Evolutionary conservation across 352 stramenopile species (phyloP), one percentile per base, ranked within the genome.

Genomic region (Phytophthora crassamura): DNA sequence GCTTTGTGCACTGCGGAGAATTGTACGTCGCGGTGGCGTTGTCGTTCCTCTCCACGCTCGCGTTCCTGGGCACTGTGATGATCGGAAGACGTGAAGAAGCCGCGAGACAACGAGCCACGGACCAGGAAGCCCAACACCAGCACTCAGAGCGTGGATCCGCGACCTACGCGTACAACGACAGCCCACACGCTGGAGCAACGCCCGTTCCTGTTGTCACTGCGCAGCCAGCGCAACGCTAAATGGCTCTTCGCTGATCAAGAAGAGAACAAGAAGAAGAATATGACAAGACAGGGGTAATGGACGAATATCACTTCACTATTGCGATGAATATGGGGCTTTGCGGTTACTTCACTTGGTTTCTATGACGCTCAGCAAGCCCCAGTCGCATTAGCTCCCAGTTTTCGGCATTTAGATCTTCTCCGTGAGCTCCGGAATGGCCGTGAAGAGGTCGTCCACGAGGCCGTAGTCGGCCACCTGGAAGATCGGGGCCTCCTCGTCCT

Each of bases 401-500:
- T 30, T 7, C 42, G n/a, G n/a, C n/a, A 35, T 79, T 84, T 86
- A 99, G 66, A 99, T 76, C 82, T 99, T 99, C 64, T 98, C 86
- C 6, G 95, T 98, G 59, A 99, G 80, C 77, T 99, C 97, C 3
- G 98, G 98, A 35, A 99, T 91, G 53, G 85, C 94, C 28, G 91
- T 91, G 80, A 99, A 99, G 42, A 99, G 86, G 82, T 99, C 98
- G 38, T 80, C 96, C n/a, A 99, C 94, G 16, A 99, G 82, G 32
- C 97, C 98, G 79, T 99, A 99, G 89, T 99, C 98, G 25, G 97
- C 92, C 33, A 99, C 97, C 73, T 98, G 90, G 84, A 99, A 99
- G 77, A 99, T 99, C 33, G 98, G 98, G 8, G 98, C 98, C 64
- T 99, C 98, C 36, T 97, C 89, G 86, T 99, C 98, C 82, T 99